Percentiles rank a stretch among this genome's conserved stretches.
Conservation (phyloP, 2,329 filamentous ascomycete species). For the Phialocephala sp. region DNA sequence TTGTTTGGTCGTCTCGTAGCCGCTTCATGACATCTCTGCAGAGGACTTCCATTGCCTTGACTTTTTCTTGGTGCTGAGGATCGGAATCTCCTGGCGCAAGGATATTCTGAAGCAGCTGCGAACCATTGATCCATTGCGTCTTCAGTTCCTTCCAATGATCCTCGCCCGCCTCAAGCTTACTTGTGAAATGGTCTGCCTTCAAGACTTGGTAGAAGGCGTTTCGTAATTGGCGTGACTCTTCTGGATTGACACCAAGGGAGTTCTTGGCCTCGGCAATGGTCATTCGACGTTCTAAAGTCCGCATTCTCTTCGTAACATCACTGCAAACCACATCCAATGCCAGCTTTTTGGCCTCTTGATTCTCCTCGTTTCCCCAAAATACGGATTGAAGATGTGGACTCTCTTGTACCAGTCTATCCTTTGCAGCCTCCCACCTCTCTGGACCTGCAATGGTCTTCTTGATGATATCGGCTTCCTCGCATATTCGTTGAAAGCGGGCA, state of each 20-base stretch:
- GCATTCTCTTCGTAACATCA: constrained; percentile 82
- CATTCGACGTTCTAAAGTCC: constrained; percentile 68
- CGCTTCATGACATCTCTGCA: constrained; percentile 81
- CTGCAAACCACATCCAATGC: constrained; percentile 81
- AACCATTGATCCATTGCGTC: constrained; percentile 67
- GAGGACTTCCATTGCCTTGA: constrained; percentile 72
- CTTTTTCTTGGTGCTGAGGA: constrained; percentile 58
- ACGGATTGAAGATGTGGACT: constrained; percentile 66
- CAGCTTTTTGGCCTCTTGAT: constrained; percentile 66
- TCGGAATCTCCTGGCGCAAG: constrained; percentile 58
- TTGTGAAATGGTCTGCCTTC: constrained; percentile 69
- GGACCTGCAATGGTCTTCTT: constrained; percentile 80
- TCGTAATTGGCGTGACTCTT: constrained; percentile 69
- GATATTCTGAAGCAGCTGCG: constrained; percentile 59
- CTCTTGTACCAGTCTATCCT: constrained; percentile 69
- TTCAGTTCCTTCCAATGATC: constrained; percentile 76
- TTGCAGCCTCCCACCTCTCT: constrained; percentile 74
- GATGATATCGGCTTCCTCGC: constrained; percentile 66
- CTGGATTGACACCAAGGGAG: constrained; percentile 69
- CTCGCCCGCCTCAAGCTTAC: constrained; percentile 73
- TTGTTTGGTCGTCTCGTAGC: constrained; percentile 69
- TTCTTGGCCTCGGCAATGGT: constrained; percentile 78
- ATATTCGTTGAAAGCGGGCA: constrained; percentile 72
- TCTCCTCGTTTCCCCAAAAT: constrained; percentile 63
- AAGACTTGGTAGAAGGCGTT: constrained; percentile 70